Evolutionary conservation across 768 basidiomycete species (phyloP), one percentile per base, ranked within the genome.

Genomic region (Leccinum uliginosum): DNA sequence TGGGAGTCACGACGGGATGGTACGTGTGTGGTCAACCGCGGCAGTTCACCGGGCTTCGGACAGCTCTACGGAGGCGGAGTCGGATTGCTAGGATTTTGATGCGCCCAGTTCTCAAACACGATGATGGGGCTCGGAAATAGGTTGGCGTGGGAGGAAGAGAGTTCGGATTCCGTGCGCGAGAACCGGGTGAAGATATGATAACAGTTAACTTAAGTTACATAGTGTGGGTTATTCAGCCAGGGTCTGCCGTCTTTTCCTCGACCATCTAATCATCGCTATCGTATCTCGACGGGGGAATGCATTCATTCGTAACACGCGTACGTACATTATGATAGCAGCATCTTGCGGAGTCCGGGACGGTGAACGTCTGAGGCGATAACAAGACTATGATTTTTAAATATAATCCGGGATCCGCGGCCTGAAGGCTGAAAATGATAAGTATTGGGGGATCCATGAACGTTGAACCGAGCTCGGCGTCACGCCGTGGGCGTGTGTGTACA

Each of bases 1-100:
- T 0, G 89, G 89, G 21, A 83, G 83, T 57, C 86, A 89, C 62
- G 87, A 91, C 61, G 89, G 90, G n/a, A 80, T 77, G 0, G 83
- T 92, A 43, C 77, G 85, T 15, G 79, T 90, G 47, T 92, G 91
- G 89, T 85, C 85, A 10, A 76, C 80, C 55, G 71, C 71, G 6
- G 35, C 29, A 35, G 35, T n/a, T 1, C 51, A 56, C 3, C 50
- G 8, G 15, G 24, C 3, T 7, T 59, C 58, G 21, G 68, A 48
- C 50, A 62, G 68, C 40, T 58, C 62, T 4, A 59, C 59, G 3
- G 67, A 69, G 12, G 59, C 10, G 32, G 67, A 62, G 0, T 68
- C 67, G 15, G 66, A 69, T 23, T 59, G 11, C 1, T 66, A 56
- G 38, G 38, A 17, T 21, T 43, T 23, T 11, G 32, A 32, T 12